phyloP scores from a whole-genome alignment of 306 rosid genomes.

The Pterocarpus santalinus region DNA sequence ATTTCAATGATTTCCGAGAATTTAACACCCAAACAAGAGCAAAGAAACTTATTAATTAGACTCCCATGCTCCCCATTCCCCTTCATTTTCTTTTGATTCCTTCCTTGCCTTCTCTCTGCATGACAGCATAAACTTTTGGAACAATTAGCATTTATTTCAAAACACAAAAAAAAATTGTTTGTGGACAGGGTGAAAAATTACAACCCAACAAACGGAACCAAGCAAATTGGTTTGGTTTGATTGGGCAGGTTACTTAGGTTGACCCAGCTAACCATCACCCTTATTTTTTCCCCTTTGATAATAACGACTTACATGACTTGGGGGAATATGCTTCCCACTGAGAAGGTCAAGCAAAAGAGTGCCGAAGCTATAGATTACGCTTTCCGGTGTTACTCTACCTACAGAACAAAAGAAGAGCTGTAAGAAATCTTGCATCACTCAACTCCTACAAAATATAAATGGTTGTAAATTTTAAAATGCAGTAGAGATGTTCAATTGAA shows the following conservation, averaged over 20 bases:
- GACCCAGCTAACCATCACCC: background rate
- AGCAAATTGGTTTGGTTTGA: background rate
- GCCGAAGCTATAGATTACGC: constrained; percentile 86
- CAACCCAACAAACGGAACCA: background rate
- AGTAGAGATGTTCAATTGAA: constrained; percentile 8
- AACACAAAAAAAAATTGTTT: background rate
- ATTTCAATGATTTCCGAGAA: background rate
- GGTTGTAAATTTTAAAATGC: constrained; percentile 1
- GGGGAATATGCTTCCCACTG: constrained; percentile 88
- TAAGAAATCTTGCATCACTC: constrained; percentile 33
- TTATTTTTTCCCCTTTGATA: background rate
- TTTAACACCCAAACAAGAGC: constrained; percentile 9
- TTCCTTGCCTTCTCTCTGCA: constrained; percentile 8
- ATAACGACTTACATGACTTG: constrained; percentile 76
- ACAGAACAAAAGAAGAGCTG: constrained; percentile 36
- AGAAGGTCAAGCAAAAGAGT: constrained; percentile 90
- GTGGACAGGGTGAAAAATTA: background rate
- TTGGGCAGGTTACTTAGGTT: background rate
- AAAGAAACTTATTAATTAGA: background rate
- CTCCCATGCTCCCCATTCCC: background rate
- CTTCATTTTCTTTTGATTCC: constrained; percentile 25
- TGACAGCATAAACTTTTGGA: background rate
- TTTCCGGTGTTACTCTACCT: constrained; percentile 91
- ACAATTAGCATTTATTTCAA: background rate
- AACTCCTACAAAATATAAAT: constrained; percentile 8